phyloP scores from a whole-genome alignment of 2,329 filamentous ascomycete genomes.

The Arthrocladium fulminans region DNA sequence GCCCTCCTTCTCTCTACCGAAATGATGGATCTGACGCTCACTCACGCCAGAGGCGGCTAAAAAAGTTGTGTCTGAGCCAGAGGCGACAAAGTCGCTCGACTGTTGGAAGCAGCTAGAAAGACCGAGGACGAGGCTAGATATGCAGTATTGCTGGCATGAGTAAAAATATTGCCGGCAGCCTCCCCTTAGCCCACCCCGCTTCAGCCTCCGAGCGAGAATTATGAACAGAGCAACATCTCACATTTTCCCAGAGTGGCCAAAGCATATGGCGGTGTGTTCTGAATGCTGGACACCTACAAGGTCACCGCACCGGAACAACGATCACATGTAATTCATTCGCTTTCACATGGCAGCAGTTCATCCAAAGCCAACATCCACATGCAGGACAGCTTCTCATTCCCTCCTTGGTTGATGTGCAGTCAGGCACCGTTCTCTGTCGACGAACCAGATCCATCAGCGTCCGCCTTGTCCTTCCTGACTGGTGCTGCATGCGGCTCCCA shows the following conservation, averaged over 20 bases:
- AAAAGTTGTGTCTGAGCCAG: neutral
- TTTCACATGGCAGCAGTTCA: neutral
- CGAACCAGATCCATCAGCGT: neutral
- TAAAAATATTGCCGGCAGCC: too few relatives aligned
- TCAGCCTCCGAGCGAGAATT: too few relatives aligned
- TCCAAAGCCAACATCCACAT: neutral
- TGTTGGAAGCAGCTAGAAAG: neutral
- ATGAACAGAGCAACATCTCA: too few relatives aligned
- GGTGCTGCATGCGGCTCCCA: too few relatives aligned
- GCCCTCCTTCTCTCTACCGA: neutral
- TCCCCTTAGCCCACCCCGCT: too few relatives aligned
- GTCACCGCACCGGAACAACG: neutral
- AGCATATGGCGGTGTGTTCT: neutral
- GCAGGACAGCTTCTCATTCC: neutral
- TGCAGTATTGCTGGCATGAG: neutral
- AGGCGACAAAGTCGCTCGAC: neutral
- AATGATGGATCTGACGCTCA: neutral
- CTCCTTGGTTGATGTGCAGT: neutral
- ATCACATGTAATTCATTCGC: neutral
- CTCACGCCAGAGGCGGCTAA: neutral
- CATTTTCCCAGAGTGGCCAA: too few relatives aligned
- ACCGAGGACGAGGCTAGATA: neutral
- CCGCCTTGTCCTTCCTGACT: neutral
- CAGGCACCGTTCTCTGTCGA: neutral
- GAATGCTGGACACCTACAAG: neutral